Base-by-base conservation (phyloP, 2,329 filamentous ascomycete species). In the Amphichorda felina region DNA sequence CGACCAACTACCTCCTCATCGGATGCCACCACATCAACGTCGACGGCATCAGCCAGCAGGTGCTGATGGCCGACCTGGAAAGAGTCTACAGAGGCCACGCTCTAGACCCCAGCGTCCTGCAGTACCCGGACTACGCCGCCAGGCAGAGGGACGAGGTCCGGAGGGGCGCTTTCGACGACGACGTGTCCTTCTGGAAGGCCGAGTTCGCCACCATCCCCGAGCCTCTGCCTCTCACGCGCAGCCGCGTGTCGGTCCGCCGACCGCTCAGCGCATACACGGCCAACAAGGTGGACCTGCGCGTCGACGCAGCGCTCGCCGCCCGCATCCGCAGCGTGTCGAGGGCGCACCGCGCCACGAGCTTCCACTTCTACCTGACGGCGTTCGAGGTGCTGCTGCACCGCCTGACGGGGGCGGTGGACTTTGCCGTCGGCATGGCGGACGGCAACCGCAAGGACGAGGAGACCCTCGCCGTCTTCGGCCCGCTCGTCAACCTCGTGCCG, bases 21-120 rank as follows among this genome's bases (percentile, higher is more conserved):
- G 53, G 50, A 4, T 58, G 55, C 29, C 68, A 72, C 40, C 68
- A 72, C 43, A 70, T 73, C 26, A 51, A 56, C 30, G 60, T 72
- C 54, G 70, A 74, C 40, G 66, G 63, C 2, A 41, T 62, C 25
- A 66, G 65, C 35, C 59, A 58, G 9, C 45, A 62, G 17, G 42
- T 70, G 4, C 48, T 73, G 21, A 41, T 69, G 14, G 31, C 42
- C 1, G 66, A 72, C 29, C 40, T 72, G 16, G 51, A 64, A 17
- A 56, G 50, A 33, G 53, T 47, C 0, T 72, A 71, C 46, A 49
- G 50, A 10, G 17, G 30, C 17, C 30, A 31, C 7, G 10, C 30
- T 5, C 30, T 31, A 6, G 24, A 35, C 4, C 40, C 22, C 1
- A 30, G 38, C 16, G 44, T 45, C 2, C 34, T 40, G 3, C 60